Base-by-base conservation (phyloP, 1,139 yeast genomes). In the Scheffersomyces parashehatae region DNA sequence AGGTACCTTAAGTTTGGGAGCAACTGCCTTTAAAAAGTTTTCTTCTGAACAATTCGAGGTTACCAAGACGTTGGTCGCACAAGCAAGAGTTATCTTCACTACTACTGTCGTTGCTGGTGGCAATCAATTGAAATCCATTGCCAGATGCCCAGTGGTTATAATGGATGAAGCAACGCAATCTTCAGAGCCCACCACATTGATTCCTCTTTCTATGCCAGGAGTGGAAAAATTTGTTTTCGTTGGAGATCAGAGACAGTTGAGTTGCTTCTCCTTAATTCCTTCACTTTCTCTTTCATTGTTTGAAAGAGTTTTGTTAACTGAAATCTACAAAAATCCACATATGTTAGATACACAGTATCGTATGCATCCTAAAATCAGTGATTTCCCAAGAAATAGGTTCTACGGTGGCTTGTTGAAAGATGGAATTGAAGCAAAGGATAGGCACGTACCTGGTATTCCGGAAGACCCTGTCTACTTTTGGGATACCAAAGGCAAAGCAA, bases 51-150 rank as follows among this genome's bases (percentile, higher is more conserved):
- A 68, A 43, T 73, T 70, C 42, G 67, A 68, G 26, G 68, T 77
- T 37, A 67, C 79, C 5, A 76, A 75, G 42, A 71, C 74, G 47
- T 67, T 79, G 40, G 77, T 82, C 13, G 78, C 80, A 0, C 88
- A 83, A 59, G 86, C 88, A 0, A 80, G 82, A 52, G 85, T 84
- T 15, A 81, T 84, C 29, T 81, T 84, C 56, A 81, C 89, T 2
- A 84, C 91, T 1, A 82, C 87, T 2, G 87, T 83, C 29, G 83
- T 82, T 30, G 84, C 88, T 6, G 89, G 88, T 40, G 85, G 88
- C 3, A 75, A 78, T 37, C 81, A 79, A 53, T 66, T 84, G 51
- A 83, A 81, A 51, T 69, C 77, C 7, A 65, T 83, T 8, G 68
- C 72, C 30, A 77, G 75, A 48, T 60, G 82, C 44, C 89, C 89